phyloP scores from a whole-genome alignment of 495 filamentous ascomycete genomes.

The Staphylotrichum tortipilum region DNA sequence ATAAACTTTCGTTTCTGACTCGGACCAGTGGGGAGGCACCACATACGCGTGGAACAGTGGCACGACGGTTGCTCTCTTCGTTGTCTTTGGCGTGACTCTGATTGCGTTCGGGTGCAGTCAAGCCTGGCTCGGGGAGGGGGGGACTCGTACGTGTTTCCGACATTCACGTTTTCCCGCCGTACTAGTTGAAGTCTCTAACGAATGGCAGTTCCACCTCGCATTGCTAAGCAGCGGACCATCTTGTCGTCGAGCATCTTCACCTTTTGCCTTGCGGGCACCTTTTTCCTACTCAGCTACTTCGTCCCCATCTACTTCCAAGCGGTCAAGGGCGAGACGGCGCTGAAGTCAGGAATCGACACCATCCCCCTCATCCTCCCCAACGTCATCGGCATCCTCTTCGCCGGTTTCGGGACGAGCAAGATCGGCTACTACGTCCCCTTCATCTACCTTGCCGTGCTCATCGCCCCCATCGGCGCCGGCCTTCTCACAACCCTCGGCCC shows the following conservation, averaged over 20 bases:
- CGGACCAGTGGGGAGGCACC: no score
- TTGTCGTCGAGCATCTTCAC: constrained; percentile 30
- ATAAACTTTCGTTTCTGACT: no score
- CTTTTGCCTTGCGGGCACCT: constrained; percentile 21
- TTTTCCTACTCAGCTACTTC: constrained; percentile 8
- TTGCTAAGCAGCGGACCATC: constrained; percentile 54
- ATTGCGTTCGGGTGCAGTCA: no score
- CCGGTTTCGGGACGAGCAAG: constrained; percentile 23
- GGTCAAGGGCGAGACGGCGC: constrained; percentile 51
- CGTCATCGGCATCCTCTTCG: constrained; percentile 33
- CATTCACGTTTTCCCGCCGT: no score
- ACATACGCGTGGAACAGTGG: no score
- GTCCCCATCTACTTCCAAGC: constrained; percentile 57
- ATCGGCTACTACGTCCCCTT: constrained; percentile 37
- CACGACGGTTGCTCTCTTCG: no score
- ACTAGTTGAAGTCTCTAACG: no score
- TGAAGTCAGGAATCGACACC: constrained; percentile 56
- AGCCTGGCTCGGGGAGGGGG: no score
- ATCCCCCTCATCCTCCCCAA: constrained; percentile 45
- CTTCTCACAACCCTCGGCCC: constrained; percentile 51
- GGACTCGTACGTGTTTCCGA: no score
- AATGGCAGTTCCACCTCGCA: no score
- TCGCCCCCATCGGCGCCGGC: constrained; percentile 52
- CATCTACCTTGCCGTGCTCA: constrained; percentile 40
- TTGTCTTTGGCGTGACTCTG: no score